Evolutionary conservation across 2,329 filamentous ascomycete genomes (phyloP).

Genomic region (Phaeosphaeriaceae sp.): DNA sequence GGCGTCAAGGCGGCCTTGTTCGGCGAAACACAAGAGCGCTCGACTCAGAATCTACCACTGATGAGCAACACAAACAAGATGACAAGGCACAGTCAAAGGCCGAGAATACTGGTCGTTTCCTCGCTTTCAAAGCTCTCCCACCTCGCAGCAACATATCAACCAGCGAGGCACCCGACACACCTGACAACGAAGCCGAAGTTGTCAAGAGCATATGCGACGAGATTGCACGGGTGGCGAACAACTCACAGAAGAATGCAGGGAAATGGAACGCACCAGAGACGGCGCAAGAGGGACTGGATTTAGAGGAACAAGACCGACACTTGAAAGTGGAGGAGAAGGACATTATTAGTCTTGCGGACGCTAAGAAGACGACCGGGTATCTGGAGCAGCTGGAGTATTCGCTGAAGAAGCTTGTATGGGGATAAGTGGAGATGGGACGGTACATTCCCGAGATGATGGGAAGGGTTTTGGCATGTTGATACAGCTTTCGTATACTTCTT

Average conservation of each 20-base stretch:
- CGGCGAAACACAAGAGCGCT: constrained; percentile 88
- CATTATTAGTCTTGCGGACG: constrained; percentile 84
- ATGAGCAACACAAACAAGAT: constrained; percentile 16
- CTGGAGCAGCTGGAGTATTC: constrained; percentile 88
- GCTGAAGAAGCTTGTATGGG: constrained; percentile 94
- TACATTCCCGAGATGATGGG: not conserved
- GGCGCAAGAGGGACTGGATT: constrained; percentile 5
- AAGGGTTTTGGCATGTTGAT: not conserved
- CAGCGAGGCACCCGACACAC: constrained; percentile 30
- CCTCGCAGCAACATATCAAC: constrained; percentile 52
- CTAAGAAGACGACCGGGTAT: constrained; percentile 84
- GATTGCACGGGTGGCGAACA: constrained; percentile 72
- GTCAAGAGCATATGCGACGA: constrained; percentile 75
- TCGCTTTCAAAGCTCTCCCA: constrained; percentile 66
- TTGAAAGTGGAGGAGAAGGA: constrained; percentile 65
- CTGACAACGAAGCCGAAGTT: constrained; percentile 60
- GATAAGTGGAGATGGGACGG: constrained; percentile 40
- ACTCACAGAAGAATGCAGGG: constrained; percentile 51
- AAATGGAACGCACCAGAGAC: constrained; percentile 35
- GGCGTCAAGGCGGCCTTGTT: constrained; percentile 73
- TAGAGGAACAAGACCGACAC: constrained; percentile 1
- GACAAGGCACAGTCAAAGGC: constrained; percentile 26
- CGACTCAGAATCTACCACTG: constrained; percentile 52
- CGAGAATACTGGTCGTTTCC: constrained; percentile 43
- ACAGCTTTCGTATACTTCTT: not conserved